Conservation (phyloP, 768 basidiomycete species). For the Suillus alpinus region DNA sequence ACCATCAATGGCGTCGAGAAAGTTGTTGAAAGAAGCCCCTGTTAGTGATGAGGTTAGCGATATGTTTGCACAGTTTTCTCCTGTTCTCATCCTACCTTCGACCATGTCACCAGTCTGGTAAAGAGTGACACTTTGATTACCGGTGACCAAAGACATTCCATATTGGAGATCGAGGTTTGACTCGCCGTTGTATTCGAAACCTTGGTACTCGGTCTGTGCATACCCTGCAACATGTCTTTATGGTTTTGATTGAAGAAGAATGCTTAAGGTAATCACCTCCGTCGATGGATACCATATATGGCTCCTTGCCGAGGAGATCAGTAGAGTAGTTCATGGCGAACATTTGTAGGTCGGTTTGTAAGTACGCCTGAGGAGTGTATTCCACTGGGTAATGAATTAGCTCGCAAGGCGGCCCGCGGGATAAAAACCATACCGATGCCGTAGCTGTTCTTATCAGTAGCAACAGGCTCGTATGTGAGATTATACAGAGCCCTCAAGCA, state of each 20-base stretch:
- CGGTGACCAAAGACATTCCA: slow-evolving; percentile 46
- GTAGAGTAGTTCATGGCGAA: slow-evolving; percentile 28
- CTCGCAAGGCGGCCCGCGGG: neutral
- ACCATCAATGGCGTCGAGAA: slow-evolving; percentile 44
- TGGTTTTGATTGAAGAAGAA: neutral
- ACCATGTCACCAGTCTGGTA: slow-evolving; percentile 44
- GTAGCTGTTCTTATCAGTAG: slow-evolving; percentile 29
- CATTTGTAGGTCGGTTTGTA: slow-evolving; percentile 30
- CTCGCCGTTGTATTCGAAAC: slow-evolving; percentile 51
- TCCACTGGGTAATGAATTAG: slow-evolving; percentile 24
- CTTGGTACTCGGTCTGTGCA: slow-evolving; percentile 26
- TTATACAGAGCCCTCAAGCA: slow-evolving; percentile 29
- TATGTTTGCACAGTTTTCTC: neutral
- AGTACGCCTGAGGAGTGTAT: slow-evolving; percentile 30
- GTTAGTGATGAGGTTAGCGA: neutral
- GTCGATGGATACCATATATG: slow-evolving; percentile 32
- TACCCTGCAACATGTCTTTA: slow-evolving; percentile 19
- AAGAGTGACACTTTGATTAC: slow-evolving; percentile 38
- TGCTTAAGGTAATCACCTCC: slow-evolving; percentile 24
- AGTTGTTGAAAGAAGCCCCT: slow-evolving; percentile 49
- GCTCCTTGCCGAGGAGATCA: slow-evolving; percentile 22
- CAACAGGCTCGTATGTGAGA: slow-evolving; percentile 19
- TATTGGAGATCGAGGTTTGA: slow-evolving; percentile 58
- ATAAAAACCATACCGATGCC: slow-evolving; percentile 27
- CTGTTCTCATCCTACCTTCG: slow-evolving; percentile 27